Conservation (phyloP, 345 rosid genomes). For the Gossypium raimondii region DNA sequence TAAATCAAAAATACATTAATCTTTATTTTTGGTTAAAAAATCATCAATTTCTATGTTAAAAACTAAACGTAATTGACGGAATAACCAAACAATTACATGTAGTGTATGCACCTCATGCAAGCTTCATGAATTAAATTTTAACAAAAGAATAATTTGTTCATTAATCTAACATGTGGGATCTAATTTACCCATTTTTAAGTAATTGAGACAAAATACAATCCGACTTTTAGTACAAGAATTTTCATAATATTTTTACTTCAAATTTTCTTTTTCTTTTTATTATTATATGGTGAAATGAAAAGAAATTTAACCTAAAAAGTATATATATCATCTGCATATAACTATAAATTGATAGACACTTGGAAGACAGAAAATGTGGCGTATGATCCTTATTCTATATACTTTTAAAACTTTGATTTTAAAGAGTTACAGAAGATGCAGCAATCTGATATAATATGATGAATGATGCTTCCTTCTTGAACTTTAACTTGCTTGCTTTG, state of each 20-base stretch:
- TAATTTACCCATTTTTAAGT: rapidly evolving
- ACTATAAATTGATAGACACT: background rate
- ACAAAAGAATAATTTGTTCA: too few species aligned
- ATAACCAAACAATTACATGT: too few species aligned
- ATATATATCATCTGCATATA: background rate
- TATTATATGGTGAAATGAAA: background rate
- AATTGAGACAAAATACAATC: too few species aligned
- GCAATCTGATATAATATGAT: slow-evolving; percentile 42
- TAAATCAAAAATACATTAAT: too few species aligned
- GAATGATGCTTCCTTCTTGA: slow-evolving; percentile 65
- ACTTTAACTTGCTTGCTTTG: slow-evolving; percentile 59
- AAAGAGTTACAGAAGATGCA: slow-evolving; percentile 73
- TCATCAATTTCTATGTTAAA: too few species aligned
- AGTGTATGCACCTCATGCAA: too few species aligned
- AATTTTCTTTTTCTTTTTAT: background rate
- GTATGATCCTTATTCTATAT: slow-evolving; percentile 12
- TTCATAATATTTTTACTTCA: too few species aligned
- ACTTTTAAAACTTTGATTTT: slow-evolving; percentile 1
- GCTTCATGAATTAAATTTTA: too few species aligned
- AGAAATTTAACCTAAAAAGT: background rate
- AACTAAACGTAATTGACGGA: too few species aligned
- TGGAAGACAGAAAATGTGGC: background rate
- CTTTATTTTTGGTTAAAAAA: too few species aligned
- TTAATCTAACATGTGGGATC: too few species aligned
- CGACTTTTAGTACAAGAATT: too few species aligned